Evolutionary conservation across 2,329 filamentous ascomycete genomes (phyloP), one percentile per base, ranked within the genome.

Genomic region (Venturia pyrina): DNA sequence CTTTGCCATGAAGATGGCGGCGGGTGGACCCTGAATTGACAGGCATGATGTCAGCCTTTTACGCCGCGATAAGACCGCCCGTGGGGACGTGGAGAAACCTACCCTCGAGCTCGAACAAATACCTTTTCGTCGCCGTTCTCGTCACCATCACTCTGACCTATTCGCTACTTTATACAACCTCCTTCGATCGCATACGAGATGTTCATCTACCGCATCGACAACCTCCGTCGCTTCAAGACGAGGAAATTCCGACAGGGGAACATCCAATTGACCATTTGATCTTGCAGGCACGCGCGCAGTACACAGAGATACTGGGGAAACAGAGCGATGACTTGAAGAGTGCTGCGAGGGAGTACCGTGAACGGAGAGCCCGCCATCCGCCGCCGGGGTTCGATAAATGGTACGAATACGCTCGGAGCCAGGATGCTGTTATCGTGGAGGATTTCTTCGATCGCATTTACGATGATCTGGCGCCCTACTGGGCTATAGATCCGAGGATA

Each of bases 391-490:
- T 83, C 69, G 79, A 80, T 59, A 67, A 71, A 46, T 83, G 81
- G 81, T 79, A 75, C 68, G 67, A 74, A 5, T 82, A 76, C 69
- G 81, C 81, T 8, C 70, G 74, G 41, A 72, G 74, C 13, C 71
- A 78, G 59, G 71, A 77, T 63, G 76, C 78, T 1, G 46, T 82
- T 40, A 73, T 83, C 1, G 72, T 83, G 5, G 81, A 83, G 69
- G 78, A 80, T 7, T 79, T 81, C 68, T 83, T 81, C 69, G 80
- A 83, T 67, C 79, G 79, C 67, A 80, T 83, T 11, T 81, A 83
- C 69, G 70, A 79, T 66, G 81, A 83, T 65, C 63, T 82, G 34
- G 74, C 72, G 37, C 80, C 81, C 0, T 82, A 81, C 68, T 83
- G 81, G 81, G 80, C 75, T 6, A 66, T 82, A 1, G 68, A 75